Evolutionary conservation across 2,329 filamentous ascomycete species (phyloP), one percentile per base, ranked within the genome.

Genomic region (Parafenestella ontariensis): DNA sequence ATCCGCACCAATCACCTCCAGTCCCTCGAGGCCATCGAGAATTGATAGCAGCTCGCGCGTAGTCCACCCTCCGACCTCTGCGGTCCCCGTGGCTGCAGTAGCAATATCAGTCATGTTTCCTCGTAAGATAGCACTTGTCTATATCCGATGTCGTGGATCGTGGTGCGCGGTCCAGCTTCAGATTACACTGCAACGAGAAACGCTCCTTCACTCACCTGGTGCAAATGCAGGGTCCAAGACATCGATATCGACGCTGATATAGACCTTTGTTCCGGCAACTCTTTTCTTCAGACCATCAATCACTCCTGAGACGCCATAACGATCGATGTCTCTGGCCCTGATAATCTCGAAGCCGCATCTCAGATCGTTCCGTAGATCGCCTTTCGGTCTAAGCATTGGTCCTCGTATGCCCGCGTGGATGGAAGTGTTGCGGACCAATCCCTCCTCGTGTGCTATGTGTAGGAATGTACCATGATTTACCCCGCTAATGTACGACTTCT

Each of bases 321-420:
- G 76, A 62, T 85, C 83, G 34, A 85, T 77, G 44, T 83, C 81
- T 57, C 85, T 75, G 0, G 86, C 85, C 18, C 76, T 85, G 47
- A 87, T 68, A 45, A 83, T 82, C 3, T 80, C 75, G 61, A 88
- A 88, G 1, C 86, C 85, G 61, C 85, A 87, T 10, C 81, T 79
- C 37, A 79, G 65, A 65, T 87, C 85, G 61, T 87, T 85, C 13
- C 77, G 73, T 31, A 86, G 55, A 63, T 87, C 85, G 8, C 74
- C 75, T 54, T 81, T 81, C 18, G 72, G 76, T 11, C 81, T 78
- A 8, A 74, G 62, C 1, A 86, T 66, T 0, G 84, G 84, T 0
- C 81, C 85, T 34, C 85, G 78, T 56, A 87, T 86, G 0, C 85
- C 85, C n/a, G 83, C 85, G 68, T 87, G 85, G 17, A 87, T 81